phyloP scores from a whole-genome alignment of 352 stramenopile genomes.

The Pythium utonaiense region DNA sequence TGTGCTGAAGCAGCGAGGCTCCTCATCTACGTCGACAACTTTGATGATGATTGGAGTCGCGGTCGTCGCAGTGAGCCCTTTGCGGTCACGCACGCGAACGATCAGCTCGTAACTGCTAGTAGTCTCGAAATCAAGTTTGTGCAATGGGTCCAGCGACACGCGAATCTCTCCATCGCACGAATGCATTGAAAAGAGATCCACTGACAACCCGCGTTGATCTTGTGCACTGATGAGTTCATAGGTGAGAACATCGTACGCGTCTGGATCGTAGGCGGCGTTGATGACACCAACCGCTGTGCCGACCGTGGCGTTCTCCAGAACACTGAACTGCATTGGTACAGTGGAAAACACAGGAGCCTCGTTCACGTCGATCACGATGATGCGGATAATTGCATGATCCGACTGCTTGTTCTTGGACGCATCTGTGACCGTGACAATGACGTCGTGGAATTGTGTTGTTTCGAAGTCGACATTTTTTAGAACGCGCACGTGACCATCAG shows the following conservation, averaged over 20 bases:
- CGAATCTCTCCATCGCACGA: constrained; percentile 54
- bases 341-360: constrained; percentile 38
- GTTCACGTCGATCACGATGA: constrained; percentile 47
- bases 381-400: constrained; percentile 23
- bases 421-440: constrained; percentile 21
- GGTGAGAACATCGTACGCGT: constrained; percentile 40
- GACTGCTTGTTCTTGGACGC: not conserved
- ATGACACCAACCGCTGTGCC: constrained; percentile 34
- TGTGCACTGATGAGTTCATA: constrained; percentile 32
- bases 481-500: constrained; percentile 15
- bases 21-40: constrained; percentile 33
- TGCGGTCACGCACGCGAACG: constrained; percentile 42
- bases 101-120: constrained; percentile 28
- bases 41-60: constrained; percentile 13
- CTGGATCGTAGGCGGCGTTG: constrained; percentile 37
- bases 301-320: constrained; percentile 36
- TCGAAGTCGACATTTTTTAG: constrained; percentile 20
- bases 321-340: constrained; percentile 24
- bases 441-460: constrained; percentile 4
- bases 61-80: constrained; percentile 29
- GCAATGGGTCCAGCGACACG: constrained; percentile 23
- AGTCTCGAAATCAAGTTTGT: constrained; percentile 35
- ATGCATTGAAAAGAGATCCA: constrained; percentile 52
- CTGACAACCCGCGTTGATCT: constrained; percentile 27
- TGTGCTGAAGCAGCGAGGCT: constrained; percentile 17